Conservation (phyloP, 75 land plant genomes). For the Picea sitchensis region DNA sequence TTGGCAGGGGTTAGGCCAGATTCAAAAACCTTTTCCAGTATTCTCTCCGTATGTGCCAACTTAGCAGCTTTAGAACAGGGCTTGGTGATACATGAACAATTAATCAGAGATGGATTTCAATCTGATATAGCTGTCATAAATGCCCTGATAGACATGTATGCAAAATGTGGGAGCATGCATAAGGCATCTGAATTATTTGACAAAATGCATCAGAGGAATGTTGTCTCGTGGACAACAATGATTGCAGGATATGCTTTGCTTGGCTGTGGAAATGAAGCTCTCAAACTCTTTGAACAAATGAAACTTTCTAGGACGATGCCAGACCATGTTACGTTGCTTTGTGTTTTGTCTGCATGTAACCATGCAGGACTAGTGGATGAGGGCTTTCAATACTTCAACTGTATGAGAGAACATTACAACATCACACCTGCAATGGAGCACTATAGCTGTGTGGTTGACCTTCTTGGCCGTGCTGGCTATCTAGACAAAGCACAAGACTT, state of each 20-base stretch:
- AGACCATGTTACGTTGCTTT: constrained; percentile 43
- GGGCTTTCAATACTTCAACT: constrained; percentile 3
- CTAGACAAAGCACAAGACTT: constrained; percentile 9
- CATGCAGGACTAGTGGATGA: neutral
- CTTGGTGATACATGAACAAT: constrained; percentile 26
- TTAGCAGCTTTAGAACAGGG: constrained; percentile 39
- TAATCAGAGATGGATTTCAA: constrained; percentile 20
- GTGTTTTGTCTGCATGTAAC: constrained; percentile 25
- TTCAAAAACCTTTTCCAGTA: constrained; percentile 27
- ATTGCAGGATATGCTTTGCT: constrained; percentile 42
- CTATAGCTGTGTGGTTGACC: constrained; percentile 14
- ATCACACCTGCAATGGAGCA: constrained; percentile 10
- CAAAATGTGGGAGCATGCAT: constrained; percentile 33
- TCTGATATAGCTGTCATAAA: constrained; percentile 20
- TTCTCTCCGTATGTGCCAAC: constrained; percentile 39
- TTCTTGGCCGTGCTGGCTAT: constrained; percentile 14
- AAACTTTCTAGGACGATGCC: constrained; percentile 26
- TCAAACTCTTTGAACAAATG: constrained; percentile 47
- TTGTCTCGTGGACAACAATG: constrained; percentile 48
- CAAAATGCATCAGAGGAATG: constrained; percentile 20
- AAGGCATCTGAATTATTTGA: constrained; percentile 35
- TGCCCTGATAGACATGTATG: constrained; percentile 62
- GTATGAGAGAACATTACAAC: constrained; percentile 6
- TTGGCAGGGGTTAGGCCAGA: constrained; percentile 34
- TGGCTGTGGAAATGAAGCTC: constrained; percentile 39